Evolutionary conservation across 2,329 filamentous ascomycete genomes (phyloP).

Genomic region (Neocucurbitaria cava): DNA sequence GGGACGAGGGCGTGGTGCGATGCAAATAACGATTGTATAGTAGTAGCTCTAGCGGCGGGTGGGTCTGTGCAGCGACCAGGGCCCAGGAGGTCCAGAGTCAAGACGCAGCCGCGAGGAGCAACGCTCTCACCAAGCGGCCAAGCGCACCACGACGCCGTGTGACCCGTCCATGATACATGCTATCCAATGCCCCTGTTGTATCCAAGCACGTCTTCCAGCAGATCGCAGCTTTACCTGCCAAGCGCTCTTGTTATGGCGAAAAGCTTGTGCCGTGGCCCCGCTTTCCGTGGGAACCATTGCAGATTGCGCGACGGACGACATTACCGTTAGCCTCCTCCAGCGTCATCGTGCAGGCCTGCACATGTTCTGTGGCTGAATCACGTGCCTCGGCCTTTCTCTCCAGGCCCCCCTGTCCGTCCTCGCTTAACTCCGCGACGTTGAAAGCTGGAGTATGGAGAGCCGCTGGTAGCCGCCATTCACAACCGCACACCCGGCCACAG

Average conservation of each 20-base stretch:
- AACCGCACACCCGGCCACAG: conserved; percentile 20
- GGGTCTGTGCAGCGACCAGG: conserved; percentile 1
- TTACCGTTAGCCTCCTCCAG: neutral
- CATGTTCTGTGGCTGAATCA: neutral
- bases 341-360: conserved; percentile 18
- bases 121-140: conserved; percentile 3
- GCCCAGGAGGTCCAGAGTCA: too few relatives aligned
- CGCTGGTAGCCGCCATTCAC: conserved; percentile 24
- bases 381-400: conserved; percentile 6
- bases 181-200: too few relatives aligned
- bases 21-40: conserved; percentile 18
- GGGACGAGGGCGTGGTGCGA: conserved; percentile 8
- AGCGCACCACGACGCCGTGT: neutral
- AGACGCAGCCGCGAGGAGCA: neutral
- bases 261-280: neutral
- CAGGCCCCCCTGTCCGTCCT: neutral
- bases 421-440: conserved; percentile 12
- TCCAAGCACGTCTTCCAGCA: neutral
- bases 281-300: neutral
- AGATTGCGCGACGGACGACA: neutral
- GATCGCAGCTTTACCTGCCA: neutral
- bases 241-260: neutral
- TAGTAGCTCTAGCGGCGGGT: neutral
- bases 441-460: conserved; percentile 31
- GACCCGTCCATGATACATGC: neutral